Percentiles rank a stretch among this genome's conserved stretches.
Evolutionary conservation across 495 filamentous ascomycete genomes (phyloP).

Genomic region (Penicillium steckii): DNA sequence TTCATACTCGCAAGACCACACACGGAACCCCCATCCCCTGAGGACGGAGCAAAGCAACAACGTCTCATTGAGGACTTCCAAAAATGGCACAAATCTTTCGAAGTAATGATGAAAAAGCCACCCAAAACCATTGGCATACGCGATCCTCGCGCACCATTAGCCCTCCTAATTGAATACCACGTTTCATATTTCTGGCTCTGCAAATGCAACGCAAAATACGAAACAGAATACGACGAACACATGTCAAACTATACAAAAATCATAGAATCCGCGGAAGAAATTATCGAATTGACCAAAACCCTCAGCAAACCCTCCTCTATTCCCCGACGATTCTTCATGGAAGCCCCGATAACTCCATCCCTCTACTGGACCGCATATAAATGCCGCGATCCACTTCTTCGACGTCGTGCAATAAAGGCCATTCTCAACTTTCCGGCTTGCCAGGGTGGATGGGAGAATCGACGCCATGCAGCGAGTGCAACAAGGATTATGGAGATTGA

Average conservation of each 20-base stretch:
- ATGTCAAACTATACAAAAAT: constrained; percentile 12
- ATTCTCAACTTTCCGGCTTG: constrained; percentile 2
- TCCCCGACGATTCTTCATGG: constrained; percentile 13
- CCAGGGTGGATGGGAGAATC: constrained; percentile 21
- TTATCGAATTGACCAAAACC: not conserved
- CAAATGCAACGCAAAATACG: constrained; percentile 4
- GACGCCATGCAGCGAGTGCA: not conserved
- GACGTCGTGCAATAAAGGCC: constrained; percentile 14
- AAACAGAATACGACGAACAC: constrained; percentile 14
- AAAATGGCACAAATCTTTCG: constrained; percentile 15
- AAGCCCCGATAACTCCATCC: constrained; percentile 16
- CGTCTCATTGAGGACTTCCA: not conserved
- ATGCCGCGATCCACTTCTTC: constrained; percentile 21
- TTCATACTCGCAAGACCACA: not conserved
- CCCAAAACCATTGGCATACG: not conserved
- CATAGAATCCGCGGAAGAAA: constrained; percentile 10
- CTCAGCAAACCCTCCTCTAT: not conserved
- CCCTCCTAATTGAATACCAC: constrained; percentile 7
- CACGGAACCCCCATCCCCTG: not conserved
- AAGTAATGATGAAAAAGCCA: constrained; percentile 4
- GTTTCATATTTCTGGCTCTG: constrained; percentile 12
- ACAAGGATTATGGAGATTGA: constrained; percentile 17
- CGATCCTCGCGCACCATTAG: constrained; percentile 16
- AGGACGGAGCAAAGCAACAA: constrained; percentile 2
- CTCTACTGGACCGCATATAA: constrained; percentile 16